phyloP scores from a whole-genome alignment of 2,329 filamentous ascomycete species.

The Aspergillus sp. region DNA sequence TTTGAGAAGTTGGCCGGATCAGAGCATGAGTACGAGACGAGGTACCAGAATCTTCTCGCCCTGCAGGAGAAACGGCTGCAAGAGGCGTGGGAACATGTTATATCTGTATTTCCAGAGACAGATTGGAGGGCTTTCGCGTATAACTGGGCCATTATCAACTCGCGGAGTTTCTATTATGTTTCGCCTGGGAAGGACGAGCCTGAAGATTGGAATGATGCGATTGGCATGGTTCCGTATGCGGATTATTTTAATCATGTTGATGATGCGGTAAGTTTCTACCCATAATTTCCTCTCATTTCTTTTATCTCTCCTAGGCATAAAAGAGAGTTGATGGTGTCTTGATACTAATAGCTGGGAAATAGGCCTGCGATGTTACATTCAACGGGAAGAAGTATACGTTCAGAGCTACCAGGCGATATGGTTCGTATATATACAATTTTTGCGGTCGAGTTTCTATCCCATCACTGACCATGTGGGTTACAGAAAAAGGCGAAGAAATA shows the following conservation, averaged over 20 bases:
- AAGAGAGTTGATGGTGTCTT: background rate
- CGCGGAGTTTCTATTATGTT: constrained; percentile 59
- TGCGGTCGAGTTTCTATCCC: too few relatives aligned
- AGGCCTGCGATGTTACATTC: constrained; percentile 30
- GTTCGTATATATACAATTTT: constrained; percentile 14
- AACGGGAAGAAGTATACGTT: constrained; percentile 28
- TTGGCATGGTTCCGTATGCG: constrained; percentile 42
- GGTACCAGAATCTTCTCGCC: constrained; percentile 36
- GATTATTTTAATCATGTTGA: constrained; percentile 45
- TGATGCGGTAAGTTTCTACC: constrained; percentile 28
- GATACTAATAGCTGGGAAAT: background rate
- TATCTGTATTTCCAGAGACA: constrained; percentile 39
- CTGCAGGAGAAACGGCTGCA: constrained; percentile 57
- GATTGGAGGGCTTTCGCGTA: constrained; percentile 48
- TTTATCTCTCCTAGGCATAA: background rate
- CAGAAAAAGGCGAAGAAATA: constrained; percentile 38
- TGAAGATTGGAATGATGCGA: constrained; percentile 37
- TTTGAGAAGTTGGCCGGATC: constrained; percentile 22
- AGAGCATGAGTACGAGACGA: constrained; percentile 25
- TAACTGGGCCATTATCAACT: constrained; percentile 59
- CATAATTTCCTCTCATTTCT: background rate
- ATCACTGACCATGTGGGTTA: background rate
- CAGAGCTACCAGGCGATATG: constrained; percentile 25
- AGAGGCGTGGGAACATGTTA: constrained; percentile 50
- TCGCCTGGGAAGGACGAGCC: constrained; percentile 35